Evolutionary conservation across 169 alveolate genomes (phyloP), one percentile per base, ranked within the genome.

Genomic region (Amoebophrya sp.): DNA sequence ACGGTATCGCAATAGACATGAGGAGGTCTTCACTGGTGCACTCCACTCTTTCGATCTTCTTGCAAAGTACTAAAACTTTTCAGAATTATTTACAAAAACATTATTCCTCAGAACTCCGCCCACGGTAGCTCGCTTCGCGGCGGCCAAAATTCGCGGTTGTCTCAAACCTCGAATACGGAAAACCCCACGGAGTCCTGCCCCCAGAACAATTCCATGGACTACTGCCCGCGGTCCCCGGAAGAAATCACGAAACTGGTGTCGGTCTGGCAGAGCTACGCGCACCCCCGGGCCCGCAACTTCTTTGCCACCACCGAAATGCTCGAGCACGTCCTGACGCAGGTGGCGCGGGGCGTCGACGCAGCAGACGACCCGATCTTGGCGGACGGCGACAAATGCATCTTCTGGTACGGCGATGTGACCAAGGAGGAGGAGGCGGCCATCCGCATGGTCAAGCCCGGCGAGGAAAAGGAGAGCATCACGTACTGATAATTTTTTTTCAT

Each of bases 261-360:
- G 23, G 77, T 38, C 39, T 90, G 92, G 92, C 47, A 53, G 54
- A 77, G 40, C 91, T 93, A 93, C 77, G 94, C 92, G 29, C 94
- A 93, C 41, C 94, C 94, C 2, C 92, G 94, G 23, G 94, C 94
- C 47, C 88, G 91, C 40, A 93, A 93, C 91, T 93, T 93, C 92
- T 93, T 93, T 83, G 83, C 35, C 32, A 90, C 92, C 89, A 39
- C 40, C 0, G 92, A 90, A 10, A 35, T 66, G 92, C 88, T 90
- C 40, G 83, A 66, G 32, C 12, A 7, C 83, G 83, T 66, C 10
- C 83, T 66, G 83, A 7, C 12, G 35, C 83, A 66, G 35, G 12
- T 66, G 83, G 83, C 83, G 83, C 32, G 35, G 18, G 83, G 83
- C 1, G 83, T 89, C 92, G 92, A 93, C 90, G 54, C 47, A 88